Evolutionary conservation across 2,329 filamentous ascomycete genomes (phyloP), one percentile per base, ranked within the genome.

Genomic region (Trichoderma koningii): DNA sequence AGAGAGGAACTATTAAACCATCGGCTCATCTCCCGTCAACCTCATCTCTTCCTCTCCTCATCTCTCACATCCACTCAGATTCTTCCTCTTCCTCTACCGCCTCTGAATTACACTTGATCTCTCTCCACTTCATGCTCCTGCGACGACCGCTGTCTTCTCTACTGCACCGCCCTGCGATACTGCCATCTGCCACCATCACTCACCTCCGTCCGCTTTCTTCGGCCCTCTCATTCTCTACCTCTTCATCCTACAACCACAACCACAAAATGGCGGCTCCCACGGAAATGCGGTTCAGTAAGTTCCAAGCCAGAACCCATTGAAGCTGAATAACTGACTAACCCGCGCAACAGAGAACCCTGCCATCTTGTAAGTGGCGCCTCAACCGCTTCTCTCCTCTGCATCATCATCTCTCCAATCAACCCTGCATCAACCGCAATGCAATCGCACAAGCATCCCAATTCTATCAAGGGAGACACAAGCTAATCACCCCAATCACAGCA

Each of bases 401-500:
- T 38, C 34, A 10, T 38, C 34, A 38, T 14, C 34, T 38, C 34
- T 5, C 34, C 12, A 38, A 38, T 14, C 3, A 38, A 4, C 3
- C 34, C 34, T 14, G 34, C 26, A 55, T 1, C 19, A 21, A 48
- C 14, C 52, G 12, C 19, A 55, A n/a, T n/a, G n/a, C n/a, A n/a
- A n/a, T n/a, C n/a, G n/a, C n/a, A n/a, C n/a, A n/a, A n/a, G n/a
- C n/a, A n/a, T n/a, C n/a, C n/a, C n/a, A n/a, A n/a, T n/a, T n/a
- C n/a, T n/a, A n/a, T n/a, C n/a, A n/a, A n/a, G n/a, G n/a, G n/a
- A n/a, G n/a, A n/a, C n/a, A n/a, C n/a, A n/a, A n/a, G n/a, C n/a
- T n/a, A n/a, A n/a, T n/a, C n/a, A n/a, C n/a, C n/a, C 41, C 34
- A 50, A 47, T 3, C 7, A 26, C 63, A 97, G 93, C 73, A 86